Evolutionary conservation across 2,329 filamentous ascomycete species (phyloP), one percentile per base, ranked within the genome.

Genomic region (Hymenoscyphus fraxineus): DNA sequence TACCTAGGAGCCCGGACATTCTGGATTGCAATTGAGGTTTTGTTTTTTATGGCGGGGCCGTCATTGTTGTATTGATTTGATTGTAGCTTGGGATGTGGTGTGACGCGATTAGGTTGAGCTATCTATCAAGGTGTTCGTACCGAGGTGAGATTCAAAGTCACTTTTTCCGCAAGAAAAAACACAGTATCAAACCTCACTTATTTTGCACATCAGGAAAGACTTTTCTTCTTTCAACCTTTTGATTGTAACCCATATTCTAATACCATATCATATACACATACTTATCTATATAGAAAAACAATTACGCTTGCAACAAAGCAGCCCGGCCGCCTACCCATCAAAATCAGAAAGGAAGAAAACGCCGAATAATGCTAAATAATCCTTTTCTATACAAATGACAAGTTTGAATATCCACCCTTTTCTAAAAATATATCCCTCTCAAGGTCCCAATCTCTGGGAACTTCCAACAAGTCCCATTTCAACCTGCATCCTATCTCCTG

Each of bases 381-480:
- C 68, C 22, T 57, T 38, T 57, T 38, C 55, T 57, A 57, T 32
- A 51, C 44, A 51, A 51, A 51, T 44, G 16, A 44, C 41, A 44
- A 44, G 41, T 44, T 44, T 6, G 16, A 44, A 44, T n/a, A 3
- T 6, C n/a, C 16, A 15, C 16, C 7, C n/a, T 16, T 5, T 15
- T 41, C 4, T 5, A 41, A 13, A 12, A 44, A 16, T n/a, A 7
- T 7, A 47, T 47, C 41, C 41, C 55, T 32, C 9, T 84, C 78
- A 93, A 60, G 89, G 84, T 1, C 91, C 90, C 55, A 93, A 78
- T 68, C 90, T 83, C 75, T 92, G 90, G 31, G 83, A 83, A 59
- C 81, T 83, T 19, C 84, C 86, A 56, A 90, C 80, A 65, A 90
- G 84, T 62, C 86, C 87, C 70, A 90, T 80, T 1, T 83, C 80